These are phyloP conservation scores for Colletotrichum neosansevieriae DNA, from an alignment of 2,329 filamentous ascomycete species.

Conservation along the genomic window DNA sequence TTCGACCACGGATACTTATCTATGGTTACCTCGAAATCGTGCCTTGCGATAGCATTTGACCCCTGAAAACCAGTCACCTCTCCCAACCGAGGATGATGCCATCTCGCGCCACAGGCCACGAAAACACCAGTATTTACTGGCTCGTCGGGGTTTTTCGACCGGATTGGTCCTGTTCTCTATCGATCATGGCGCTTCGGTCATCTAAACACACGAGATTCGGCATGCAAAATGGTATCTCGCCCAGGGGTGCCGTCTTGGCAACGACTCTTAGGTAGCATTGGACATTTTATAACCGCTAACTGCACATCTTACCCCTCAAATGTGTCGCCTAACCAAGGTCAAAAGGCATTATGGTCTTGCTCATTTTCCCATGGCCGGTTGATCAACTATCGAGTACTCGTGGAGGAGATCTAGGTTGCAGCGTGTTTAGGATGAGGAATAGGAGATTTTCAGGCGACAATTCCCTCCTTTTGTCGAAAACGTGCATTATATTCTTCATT, in stretches of 20 bases:
- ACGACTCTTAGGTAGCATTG: conserved; percentile 21
- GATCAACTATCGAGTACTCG: background rate
- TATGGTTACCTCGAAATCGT: too few relatives aligned
- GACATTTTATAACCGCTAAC: background rate
- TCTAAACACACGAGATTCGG: conserved; percentile 15
- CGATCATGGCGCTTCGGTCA: background rate
- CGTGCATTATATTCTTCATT: background rate
- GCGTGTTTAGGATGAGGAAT: background rate
- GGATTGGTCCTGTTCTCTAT: background rate
- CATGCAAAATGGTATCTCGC: background rate
- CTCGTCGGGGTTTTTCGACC: background rate
- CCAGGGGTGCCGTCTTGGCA: conserved; percentile 24
- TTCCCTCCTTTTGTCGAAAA: background rate
- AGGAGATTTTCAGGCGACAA: background rate
- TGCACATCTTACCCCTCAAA: conserved; percentile 17
- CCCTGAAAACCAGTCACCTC: background rate
- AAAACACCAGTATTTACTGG: background rate
- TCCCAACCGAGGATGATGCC: background rate
- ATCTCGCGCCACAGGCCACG: conserved; percentile 16
- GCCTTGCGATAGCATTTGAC: too few relatives aligned
- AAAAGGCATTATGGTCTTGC: too few relatives aligned
- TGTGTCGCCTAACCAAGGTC: background rate
- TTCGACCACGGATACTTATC: background rate
- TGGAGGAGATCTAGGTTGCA: too few relatives aligned
- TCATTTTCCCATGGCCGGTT: background rate